A percentile compares a stretch with the other conserved stretches of the same genome.
These are phyloP conservation scores for Pinus albicaulis DNA, from an alignment of 75 land plant species.

Conservation along the genomic window DNA sequence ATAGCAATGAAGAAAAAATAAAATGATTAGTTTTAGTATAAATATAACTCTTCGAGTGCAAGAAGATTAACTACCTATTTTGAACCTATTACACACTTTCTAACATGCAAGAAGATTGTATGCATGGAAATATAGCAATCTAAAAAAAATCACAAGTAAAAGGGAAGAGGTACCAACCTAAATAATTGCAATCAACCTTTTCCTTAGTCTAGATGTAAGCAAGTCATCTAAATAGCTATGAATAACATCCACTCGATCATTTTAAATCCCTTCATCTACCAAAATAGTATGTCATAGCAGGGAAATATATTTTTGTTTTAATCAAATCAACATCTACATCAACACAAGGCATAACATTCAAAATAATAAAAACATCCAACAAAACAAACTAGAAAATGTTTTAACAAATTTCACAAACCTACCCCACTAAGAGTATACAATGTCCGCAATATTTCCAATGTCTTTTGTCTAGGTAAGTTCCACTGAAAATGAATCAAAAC, in stretches of 20 bases:
- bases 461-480: conserved; percentile 74
- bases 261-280: conserved; percentile 84
- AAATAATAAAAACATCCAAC: background rate
- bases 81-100: background rate
- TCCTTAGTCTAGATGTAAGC: conserved; percentile 70
- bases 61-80: background rate
- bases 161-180: conserved; percentile 44
- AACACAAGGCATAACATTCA: background rate
- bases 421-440: conserved; percentile 77
- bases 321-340: background rate
- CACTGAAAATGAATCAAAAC: conserved; percentile 50
- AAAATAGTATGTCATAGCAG: conserved; percentile 74
- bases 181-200: conserved; percentile 62
- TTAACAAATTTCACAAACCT: conserved; percentile 5
- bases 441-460: conserved; percentile 82
- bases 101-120: background rate
- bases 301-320: conserved; percentile 1
- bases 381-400: background rate
- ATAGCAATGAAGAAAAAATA: background rate
- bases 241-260: conserved; percentile 70
- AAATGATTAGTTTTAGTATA: background rate
- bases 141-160: background rate
- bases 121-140: background rate
- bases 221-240: conserved; percentile 73
- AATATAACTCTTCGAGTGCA: background rate